Evolutionary conservation across 805 yeast species (phyloP).

Genomic region (Nakazawaea ernobii): DNA sequence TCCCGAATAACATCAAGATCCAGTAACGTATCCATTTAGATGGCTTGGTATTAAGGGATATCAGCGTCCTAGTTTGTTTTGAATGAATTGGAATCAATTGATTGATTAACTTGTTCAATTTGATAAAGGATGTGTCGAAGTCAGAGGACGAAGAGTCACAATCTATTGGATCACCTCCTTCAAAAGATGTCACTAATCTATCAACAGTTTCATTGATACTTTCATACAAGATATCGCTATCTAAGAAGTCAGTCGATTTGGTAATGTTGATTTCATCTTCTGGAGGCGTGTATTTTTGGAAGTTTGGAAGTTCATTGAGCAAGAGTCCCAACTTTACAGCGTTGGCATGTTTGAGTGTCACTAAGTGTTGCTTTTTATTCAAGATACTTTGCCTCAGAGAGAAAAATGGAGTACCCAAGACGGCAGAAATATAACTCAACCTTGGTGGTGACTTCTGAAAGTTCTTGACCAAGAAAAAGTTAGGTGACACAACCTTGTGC

Average conservation of each 20-base stretch:
- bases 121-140: background rate
- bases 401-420: constrained; percentile 31
- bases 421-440: constrained; percentile 20
- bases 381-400: constrained; percentile 25
- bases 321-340: constrained; percentile 31
- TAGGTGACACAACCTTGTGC: constrained; percentile 16
- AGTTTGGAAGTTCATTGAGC: constrained; percentile 25
- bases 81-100: constrained; percentile 3
- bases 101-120: constrained; percentile 5
- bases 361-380: constrained; percentile 17
- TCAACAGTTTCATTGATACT: constrained; percentile 6
- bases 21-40: constrained; percentile 48
- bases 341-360: constrained; percentile 21
- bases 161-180: constrained; percentile 2
- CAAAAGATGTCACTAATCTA: constrained; percentile 3
- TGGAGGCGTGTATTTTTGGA: constrained; percentile 11
- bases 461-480: constrained; percentile 18
- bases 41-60: constrained; percentile 29
- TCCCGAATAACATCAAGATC: constrained; percentile 35
- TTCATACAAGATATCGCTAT: background rate
- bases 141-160: background rate
- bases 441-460: constrained; percentile 11
- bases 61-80: background rate
- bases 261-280: background rate
- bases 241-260: background rate